Evolutionary conservation across 1,284 basidiomycete genomes (phyloP).

Genomic region (Mycena citricolor): DNA sequence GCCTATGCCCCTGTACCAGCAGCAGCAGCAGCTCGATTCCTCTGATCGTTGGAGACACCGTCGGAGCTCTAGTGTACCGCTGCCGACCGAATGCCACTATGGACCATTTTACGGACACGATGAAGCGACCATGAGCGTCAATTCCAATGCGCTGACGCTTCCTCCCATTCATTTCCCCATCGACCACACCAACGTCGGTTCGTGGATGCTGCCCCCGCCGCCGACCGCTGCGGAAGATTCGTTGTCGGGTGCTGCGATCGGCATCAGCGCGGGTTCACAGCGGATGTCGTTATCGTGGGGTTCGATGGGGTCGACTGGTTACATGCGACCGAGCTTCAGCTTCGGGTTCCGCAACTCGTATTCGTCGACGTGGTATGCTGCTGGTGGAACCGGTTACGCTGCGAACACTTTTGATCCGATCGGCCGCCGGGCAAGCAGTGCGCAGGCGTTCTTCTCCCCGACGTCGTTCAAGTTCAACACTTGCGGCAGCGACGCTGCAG

Average conservation of each 20-base stretch:
- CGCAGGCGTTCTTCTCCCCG: slow-evolving; percentile 31
- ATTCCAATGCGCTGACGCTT: slow-evolving; percentile 14
- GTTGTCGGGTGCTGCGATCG: slow-evolving; percentile 11
- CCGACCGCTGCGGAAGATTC: slow-evolving; percentile 29
- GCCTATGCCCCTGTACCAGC: slow-evolving; percentile 27
- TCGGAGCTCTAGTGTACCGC: slow-evolving; percentile 64
- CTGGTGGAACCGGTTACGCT: slow-evolving; percentile 42
- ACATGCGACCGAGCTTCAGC: slow-evolving; percentile 21
- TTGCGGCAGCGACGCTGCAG: slow-evolving; percentile 21
- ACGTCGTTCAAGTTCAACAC: slow-evolving; percentile 31
- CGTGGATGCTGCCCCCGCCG: slow-evolving; percentile 42
- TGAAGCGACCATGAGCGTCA: slow-evolving; percentile 12
- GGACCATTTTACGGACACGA: slow-evolving; percentile 27
- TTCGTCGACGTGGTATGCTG: too few relatives aligned
- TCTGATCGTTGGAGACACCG: slow-evolving; percentile 38
- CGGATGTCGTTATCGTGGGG: slow-evolving; percentile 21
- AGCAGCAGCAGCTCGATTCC: not conserved
- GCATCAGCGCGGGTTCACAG: slow-evolving; percentile 12
- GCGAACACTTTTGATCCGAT: slow-evolving; percentile 31
- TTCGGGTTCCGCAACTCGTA: slow-evolving; percentile 18
- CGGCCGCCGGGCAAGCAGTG: slow-evolving; percentile 43
- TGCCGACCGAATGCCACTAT: slow-evolving; percentile 55
- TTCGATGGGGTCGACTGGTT: not conserved
- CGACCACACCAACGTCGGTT: too few relatives aligned
- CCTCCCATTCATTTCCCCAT: slow-evolving; percentile 36